Evolutionary conservation across 2,329 filamentous ascomycete genomes (phyloP).

Genomic region (Trichocomaceae sp.): DNA sequence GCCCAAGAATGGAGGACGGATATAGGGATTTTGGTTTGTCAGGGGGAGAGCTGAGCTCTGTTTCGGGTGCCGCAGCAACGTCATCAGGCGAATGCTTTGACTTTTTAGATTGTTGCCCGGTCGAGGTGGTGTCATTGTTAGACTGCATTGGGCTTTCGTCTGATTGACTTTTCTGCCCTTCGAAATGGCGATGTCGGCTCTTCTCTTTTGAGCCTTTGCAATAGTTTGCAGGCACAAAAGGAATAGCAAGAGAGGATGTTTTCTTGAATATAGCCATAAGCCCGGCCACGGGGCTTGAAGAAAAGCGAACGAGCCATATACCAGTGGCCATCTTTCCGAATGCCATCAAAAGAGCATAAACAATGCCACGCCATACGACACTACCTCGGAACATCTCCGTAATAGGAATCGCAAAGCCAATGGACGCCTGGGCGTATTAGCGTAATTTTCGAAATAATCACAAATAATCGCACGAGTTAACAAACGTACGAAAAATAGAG

Average conservation of each 20-base stretch:
- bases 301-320: conserved; percentile 48
- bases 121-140: background rate
- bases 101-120: background rate
- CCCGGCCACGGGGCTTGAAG: conserved; percentile 7
- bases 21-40: conserved; percentile 57
- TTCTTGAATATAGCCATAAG: background rate
- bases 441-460: background rate
- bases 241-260: background rate
- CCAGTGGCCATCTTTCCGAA: conserved; percentile 57
- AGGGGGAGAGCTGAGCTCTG: conserved; percentile 18
- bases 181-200: background rate
- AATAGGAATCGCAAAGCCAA: conserved; percentile 74
- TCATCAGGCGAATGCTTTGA: background rate
- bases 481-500: conserved; percentile 62
- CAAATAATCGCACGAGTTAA: background rate
- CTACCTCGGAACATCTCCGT: conserved; percentile 57
- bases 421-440: conserved; percentile 39
- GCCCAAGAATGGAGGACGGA: conserved; percentile 59
- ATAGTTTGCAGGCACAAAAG: background rate
- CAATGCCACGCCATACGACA: conserved; percentile 64
- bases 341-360: conserved; percentile 67
- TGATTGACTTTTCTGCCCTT: background rate
- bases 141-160: background rate
- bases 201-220: background rate
- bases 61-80: conserved; percentile 6